Conservation (phyloP, 2,329 filamentous ascomycete species). For the Fusarium odoratissimum region DNA sequence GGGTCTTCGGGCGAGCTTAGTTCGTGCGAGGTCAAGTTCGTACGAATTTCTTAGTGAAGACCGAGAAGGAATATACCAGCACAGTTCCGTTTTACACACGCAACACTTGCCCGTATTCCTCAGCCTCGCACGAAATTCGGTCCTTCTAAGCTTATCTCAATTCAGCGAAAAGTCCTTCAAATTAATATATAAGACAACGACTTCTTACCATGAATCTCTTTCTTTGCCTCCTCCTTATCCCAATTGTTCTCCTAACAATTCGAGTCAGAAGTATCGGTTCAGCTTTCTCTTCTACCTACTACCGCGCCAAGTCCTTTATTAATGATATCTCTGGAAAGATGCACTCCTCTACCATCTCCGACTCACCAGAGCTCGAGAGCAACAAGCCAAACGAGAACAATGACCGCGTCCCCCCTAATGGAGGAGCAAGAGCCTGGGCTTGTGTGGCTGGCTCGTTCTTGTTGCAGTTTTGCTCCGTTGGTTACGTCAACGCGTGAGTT, state of each 20-base stretch:
- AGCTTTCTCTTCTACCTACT: not conserved
- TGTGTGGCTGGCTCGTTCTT: not conserved
- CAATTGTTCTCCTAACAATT: not conserved
- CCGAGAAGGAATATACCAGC: not conserved
- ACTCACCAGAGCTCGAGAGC: not conserved
- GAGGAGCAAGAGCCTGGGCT: not conserved
- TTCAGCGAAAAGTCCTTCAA: no score
- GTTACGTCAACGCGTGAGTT: slow-evolving; percentile 2
- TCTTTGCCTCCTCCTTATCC: not conserved
- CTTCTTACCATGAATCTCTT: not conserved
- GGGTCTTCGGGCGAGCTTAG: not conserved
- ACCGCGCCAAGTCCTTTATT: not conserved
- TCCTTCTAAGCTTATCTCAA: not conserved
- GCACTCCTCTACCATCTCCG: not conserved
- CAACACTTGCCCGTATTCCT: no score
- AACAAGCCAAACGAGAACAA: not conserved
- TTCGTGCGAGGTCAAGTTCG: slow-evolving; percentile 2
- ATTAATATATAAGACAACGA: not conserved
- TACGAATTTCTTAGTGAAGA: not conserved
- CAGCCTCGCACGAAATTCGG: not conserved
- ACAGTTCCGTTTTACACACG: no score
- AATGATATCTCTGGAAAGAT: not conserved
- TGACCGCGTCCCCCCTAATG: not conserved
- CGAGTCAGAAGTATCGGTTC: not conserved
- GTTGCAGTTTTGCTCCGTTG: slow-evolving; percentile 1